Conservation (phyloP, 1,284 basidiomycete species). For the Heterobasidion occidentale region DNA sequence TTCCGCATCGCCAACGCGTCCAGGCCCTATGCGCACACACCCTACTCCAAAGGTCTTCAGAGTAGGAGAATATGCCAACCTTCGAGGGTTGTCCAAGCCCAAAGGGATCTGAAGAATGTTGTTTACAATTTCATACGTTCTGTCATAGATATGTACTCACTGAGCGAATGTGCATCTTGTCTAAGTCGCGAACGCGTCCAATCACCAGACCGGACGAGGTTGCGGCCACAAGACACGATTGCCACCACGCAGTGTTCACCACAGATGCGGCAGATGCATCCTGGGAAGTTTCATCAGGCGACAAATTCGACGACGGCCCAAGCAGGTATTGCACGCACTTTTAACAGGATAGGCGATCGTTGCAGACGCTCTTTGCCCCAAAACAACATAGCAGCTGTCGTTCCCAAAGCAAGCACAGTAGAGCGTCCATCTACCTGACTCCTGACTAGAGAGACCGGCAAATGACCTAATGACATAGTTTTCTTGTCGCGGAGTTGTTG, state of each 20-base stretch:
- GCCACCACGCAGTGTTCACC: slow-evolving; percentile 40
- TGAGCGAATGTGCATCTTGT: slow-evolving; percentile 77
- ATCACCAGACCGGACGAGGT: slow-evolving; percentile 51
- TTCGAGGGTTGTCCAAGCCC: slow-evolving; percentile 58
- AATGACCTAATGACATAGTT: slow-evolving; percentile 57
- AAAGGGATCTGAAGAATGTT: slow-evolving; percentile 45
- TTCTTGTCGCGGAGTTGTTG: slow-evolving; percentile 41
- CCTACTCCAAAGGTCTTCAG: slow-evolving; percentile 60
- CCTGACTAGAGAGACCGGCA: slow-evolving; percentile 54
- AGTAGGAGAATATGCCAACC: slow-evolving; percentile 49
- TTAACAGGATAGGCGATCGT: slow-evolving; percentile 66
- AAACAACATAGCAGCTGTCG: slow-evolving; percentile 54
- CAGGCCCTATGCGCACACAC: slow-evolving; percentile 43
- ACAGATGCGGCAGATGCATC: slow-evolving; percentile 49
- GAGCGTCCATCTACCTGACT: slow-evolving; percentile 42
- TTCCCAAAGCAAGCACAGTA: slow-evolving; percentile 59
- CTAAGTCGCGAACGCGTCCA: slow-evolving; percentile 59
- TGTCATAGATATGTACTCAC: slow-evolving; percentile 32
- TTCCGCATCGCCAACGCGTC: slow-evolving; percentile 45
- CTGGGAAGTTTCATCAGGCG: slow-evolving; percentile 26
- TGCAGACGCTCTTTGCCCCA: slow-evolving; percentile 61
- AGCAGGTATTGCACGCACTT: slow-evolving; percentile 34
- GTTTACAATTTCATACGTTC: neutral
- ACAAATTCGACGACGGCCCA: slow-evolving; percentile 1
- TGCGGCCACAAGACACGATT: slow-evolving; percentile 51